Evolutionary conservation across 352 stramenopile species (phyloP).

Genomic region (Aphanomyces stellatus): DNA sequence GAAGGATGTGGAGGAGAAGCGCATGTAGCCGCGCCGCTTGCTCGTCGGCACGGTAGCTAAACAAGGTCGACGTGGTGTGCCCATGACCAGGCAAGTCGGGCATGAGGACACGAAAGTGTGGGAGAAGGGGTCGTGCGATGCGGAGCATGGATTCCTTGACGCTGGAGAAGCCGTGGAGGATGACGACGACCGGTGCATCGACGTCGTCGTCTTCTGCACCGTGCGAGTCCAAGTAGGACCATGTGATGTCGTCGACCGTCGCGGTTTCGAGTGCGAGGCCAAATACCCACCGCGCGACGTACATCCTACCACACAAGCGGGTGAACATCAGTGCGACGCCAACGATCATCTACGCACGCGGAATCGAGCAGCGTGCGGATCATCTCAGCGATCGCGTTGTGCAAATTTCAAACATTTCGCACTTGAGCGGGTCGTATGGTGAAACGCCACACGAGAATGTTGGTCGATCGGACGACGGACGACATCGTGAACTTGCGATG

Average conservation of each 20-base stretch:
- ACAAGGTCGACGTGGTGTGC: constrained; percentile 33
- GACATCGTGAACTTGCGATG: no score
- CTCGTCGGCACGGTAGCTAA: constrained; percentile 41
- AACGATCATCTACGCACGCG: no score
- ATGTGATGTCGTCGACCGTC: constrained; percentile 45
- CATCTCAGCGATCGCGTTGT: no score
- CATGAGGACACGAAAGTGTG: constrained; percentile 46
- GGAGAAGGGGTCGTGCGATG: constrained; percentile 41
- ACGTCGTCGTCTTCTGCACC: constrained; percentile 32
- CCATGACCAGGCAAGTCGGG: constrained; percentile 64
- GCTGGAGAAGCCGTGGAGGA: constrained; percentile 65
- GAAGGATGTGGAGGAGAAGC: constrained; percentile 46
- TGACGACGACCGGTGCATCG: constrained; percentile 43
- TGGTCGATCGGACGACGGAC: no score
- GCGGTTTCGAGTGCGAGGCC: constrained; percentile 43
- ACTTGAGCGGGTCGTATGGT: no score
- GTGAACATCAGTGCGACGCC: no score
- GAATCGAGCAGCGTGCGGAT: no score
- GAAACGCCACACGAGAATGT: no score
- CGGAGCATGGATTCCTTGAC: constrained; percentile 59
- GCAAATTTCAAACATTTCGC: no score
- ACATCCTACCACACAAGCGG: no score
- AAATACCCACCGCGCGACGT: constrained; percentile 41
- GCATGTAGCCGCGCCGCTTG: constrained; percentile 46
- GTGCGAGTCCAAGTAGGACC: constrained; percentile 53